Percentiles rank a stretch among this genome's conserved stretches.
Conservation (phyloP, 495 filamentous ascomycete genomes). For the Jackrogersella minutella region DNA sequence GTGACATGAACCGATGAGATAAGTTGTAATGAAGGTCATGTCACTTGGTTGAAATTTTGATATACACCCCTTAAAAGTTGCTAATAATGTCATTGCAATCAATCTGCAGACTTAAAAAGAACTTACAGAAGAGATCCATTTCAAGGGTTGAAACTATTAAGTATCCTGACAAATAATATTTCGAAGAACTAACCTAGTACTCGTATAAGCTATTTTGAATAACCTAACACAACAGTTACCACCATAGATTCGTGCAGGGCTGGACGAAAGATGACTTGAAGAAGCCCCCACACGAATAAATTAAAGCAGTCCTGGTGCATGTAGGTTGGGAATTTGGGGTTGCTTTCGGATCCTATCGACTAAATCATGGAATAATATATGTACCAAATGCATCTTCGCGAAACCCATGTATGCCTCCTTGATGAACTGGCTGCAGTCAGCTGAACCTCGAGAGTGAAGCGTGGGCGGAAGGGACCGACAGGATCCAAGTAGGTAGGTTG, state of each 20-base stretch:
- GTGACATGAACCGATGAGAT: too few relatives aligned
- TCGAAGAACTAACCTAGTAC: too few relatives aligned
- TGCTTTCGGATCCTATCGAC: conserved; percentile 3
- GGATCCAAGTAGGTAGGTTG: conserved; percentile 17
- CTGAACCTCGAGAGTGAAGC: neutral
- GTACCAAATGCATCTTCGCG: neutral
- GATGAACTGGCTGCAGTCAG: conserved; percentile 2
- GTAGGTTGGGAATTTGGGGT: neutral
- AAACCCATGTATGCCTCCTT: neutral
- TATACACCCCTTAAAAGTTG: too few relatives aligned
- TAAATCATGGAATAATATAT: neutral
- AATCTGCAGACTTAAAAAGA: too few relatives aligned
- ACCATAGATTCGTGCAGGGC: neutral
- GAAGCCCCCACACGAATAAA: neutral
- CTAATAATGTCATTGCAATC: too few relatives aligned
- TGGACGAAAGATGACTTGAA: neutral
- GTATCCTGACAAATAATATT: too few relatives aligned
- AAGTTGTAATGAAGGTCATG: too few relatives aligned
- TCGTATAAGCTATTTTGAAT: too few relatives aligned
- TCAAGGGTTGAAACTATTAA: too few relatives aligned
- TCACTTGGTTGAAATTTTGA: too few relatives aligned
- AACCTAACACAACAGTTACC: too few relatives aligned
- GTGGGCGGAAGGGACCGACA: conserved; percentile 5
- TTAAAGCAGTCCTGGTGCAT: neutral
- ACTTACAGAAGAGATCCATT: too few relatives aligned